phyloP scores from a whole-genome alignment of 257 asterid genomes.

The Haberlea rhodopensis region DNA sequence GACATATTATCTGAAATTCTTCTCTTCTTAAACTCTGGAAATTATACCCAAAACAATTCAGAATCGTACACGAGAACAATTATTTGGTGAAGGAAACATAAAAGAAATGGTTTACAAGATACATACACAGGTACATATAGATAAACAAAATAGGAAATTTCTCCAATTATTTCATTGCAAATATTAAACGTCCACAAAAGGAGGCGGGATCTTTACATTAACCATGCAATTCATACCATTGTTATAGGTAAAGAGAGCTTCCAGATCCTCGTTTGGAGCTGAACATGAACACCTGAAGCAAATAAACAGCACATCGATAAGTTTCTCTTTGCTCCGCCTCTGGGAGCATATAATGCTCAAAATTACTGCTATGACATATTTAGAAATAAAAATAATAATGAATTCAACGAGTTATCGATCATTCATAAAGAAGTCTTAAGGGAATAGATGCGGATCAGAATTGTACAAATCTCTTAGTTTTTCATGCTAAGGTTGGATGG shows the following conservation, averaged over 20 bases:
- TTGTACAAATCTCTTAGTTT: neutral
- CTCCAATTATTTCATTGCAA: too few species aligned
- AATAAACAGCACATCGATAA: constrained; percentile 1
- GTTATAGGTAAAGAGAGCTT: constrained; percentile 23
- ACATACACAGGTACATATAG: neutral
- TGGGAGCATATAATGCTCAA: constrained; percentile 9
- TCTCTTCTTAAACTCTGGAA: constrained; percentile 59
- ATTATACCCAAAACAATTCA: neutral
- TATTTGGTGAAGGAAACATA: neutral
- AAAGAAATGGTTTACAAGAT: neutral
- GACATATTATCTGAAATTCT: constrained; percentile 33
- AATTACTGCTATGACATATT: neutral
- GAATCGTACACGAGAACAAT: neutral
- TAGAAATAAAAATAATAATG: too few species aligned
- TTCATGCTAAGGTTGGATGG: neutral
- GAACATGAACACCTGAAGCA: constrained; percentile 46
- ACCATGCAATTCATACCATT: constrained; percentile 28
- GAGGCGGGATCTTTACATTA: neutral
- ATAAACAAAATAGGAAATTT: neutral
- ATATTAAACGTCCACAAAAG: too few species aligned
- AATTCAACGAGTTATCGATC: neutral
- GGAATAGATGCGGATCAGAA: neutral
- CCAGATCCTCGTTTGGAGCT: constrained; percentile 43
- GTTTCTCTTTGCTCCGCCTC: neutral
- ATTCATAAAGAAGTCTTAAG: neutral